Conservation (phyloP, 176 grass and related monocot species). For the Phragmites australis region DNA sequence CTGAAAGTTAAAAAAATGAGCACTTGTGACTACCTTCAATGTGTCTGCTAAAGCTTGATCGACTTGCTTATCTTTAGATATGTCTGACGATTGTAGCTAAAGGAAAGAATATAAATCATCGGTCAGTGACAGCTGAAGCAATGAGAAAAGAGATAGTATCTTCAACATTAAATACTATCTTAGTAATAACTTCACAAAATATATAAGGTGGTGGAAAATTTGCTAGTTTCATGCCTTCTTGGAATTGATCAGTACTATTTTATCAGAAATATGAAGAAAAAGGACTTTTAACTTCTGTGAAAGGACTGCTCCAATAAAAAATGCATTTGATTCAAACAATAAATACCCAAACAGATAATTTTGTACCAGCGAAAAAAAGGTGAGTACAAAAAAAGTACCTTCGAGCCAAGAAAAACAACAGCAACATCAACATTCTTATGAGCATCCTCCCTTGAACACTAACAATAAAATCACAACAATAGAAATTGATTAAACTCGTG, state of each 20-base stretch:
- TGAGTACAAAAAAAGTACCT: slow-evolving; percentile 52
- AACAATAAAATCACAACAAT: slow-evolving; percentile 14
- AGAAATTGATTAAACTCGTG: slow-evolving; percentile 18
- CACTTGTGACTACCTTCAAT: slow-evolving; percentile 58
- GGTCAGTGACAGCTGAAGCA: slow-evolving; percentile 18
- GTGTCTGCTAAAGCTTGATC: slow-evolving; percentile 66
- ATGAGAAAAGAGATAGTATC: neutral
- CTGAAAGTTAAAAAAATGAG: neutral
- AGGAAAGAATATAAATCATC: slow-evolving; percentile 24
- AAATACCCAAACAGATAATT: slow-evolving; percentile 7
- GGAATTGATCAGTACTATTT: neutral
- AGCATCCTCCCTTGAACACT: slow-evolving; percentile 65
- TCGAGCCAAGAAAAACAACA: slow-evolving; percentile 78
- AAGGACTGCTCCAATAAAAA: neutral
- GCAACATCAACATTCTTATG: slow-evolving; percentile 65
- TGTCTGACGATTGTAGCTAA: slow-evolving; percentile 83
- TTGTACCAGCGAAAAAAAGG: neutral
- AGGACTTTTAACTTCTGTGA: neutral
- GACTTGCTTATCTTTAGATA: slow-evolving; percentile 70
- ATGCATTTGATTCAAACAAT: neutral
- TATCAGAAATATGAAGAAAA: neutral
- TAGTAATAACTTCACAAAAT: neutral
- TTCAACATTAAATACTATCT: neutral
- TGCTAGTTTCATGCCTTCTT: neutral
- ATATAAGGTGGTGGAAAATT: slow-evolving; percentile 9